Conservation (phyloP, 2,329 filamentous ascomycete species). For the Septoria petroselini region DNA sequence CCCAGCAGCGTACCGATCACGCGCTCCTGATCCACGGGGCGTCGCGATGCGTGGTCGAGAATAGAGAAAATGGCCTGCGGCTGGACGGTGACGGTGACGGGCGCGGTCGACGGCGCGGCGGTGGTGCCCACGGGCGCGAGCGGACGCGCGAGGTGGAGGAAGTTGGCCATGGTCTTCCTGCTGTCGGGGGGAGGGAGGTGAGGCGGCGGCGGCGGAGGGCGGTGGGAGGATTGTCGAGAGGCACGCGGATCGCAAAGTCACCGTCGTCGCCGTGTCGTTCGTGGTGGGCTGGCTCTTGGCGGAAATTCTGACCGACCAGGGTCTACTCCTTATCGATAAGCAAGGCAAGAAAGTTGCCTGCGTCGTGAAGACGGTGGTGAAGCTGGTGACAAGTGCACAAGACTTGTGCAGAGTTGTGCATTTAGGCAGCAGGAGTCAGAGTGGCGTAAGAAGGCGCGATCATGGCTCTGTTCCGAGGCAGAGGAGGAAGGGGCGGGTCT, state of each 20-base stretch:
- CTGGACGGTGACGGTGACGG: conserved; percentile 90
- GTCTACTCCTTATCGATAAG: no score
- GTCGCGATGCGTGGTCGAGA: conserved; percentile 87
- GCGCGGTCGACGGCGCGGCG: conserved; percentile 75
- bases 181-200: conserved; percentile 12
- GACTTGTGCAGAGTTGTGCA: no score
- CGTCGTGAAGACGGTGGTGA: no score
- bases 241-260: conserved; percentile 7
- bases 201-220: conserved; percentile 7
- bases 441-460: conserved; percentile 3
- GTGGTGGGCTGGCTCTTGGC: conserved; percentile 5
- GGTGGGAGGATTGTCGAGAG: conserved; percentile 6
- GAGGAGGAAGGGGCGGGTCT: conserved; percentile 34
- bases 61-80: conserved; percentile 74
- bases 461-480: conserved; percentile 33
- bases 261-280: conserved; percentile 7
- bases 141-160: conserved; percentile 91
- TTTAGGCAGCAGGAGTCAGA: background rate
- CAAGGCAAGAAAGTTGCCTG: no score
- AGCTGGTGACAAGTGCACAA: no score
- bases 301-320: background rate
- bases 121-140: conserved; percentile 77
- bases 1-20: conserved; percentile 96
- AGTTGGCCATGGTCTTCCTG: conserved; percentile 62
- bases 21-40: conserved; percentile 86